A percentile compares a stretch with the other conserved stretches of the same genome.
Evolutionary conservation across 1,284 basidiomycete genomes (phyloP).

Genomic region (Termitomyces sp.): DNA sequence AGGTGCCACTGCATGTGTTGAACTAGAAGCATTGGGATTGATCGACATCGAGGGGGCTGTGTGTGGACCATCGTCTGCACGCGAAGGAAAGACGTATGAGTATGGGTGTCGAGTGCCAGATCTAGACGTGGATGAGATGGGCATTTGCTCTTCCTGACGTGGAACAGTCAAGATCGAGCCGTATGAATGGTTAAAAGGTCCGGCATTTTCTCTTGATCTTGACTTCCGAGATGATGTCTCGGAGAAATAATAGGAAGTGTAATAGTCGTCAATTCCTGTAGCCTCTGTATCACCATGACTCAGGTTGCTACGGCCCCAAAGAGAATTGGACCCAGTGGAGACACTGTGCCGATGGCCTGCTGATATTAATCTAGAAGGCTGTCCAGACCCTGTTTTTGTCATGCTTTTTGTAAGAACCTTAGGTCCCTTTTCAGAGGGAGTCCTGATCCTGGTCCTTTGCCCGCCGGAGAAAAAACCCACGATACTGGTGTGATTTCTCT

Average conservation of each 20-base stretch:
- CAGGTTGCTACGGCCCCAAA: slow-evolving; percentile 1
- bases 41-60: slow-evolving; percentile 18
- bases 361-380: not conserved
- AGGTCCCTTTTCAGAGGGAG: slow-evolving; percentile 14
- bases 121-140: slow-evolving; percentile 18
- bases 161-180: not conserved
- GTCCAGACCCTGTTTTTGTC: not conserved
- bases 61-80: slow-evolving; percentile 18
- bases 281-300: slow-evolving; percentile 9
- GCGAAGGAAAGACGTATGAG: slow-evolving; percentile 37
- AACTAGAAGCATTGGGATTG: slow-evolving; percentile 2
- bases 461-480: slow-evolving; percentile 43
- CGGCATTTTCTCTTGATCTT: slow-evolving; percentile 1
- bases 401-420: slow-evolving; percentile 8
- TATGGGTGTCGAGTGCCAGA: slow-evolving; percentile 41
- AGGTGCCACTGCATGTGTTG: slow-evolving; percentile 10
- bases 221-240: slow-evolving; percentile 14
- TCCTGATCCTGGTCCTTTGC: slow-evolving; percentile 16
- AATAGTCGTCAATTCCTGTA: slow-evolving; percentile 32
- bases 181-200: slow-evolving; percentile 10
- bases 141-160: not conserved
- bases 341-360: slow-evolving; percentile 16
- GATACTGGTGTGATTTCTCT: slow-evolving; percentile 40
- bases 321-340: slow-evolving; percentile 15
- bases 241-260: slow-evolving; percentile 39